phyloP scores from a whole-genome alignment of 768 basidiomycete genomes.

The Boletus fagicola region DNA sequence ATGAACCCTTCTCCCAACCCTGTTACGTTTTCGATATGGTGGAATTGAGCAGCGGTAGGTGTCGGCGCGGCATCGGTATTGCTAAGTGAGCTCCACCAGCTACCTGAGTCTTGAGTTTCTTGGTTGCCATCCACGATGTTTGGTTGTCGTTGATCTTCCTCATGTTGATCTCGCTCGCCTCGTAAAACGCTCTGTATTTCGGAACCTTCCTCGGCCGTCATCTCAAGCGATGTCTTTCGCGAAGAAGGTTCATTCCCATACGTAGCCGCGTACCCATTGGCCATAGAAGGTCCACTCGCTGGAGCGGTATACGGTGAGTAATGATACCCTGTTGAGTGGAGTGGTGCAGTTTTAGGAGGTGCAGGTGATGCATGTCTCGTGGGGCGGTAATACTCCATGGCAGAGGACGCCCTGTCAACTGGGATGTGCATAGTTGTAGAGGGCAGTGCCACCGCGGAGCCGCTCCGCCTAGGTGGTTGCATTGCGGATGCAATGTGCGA shows the following conservation, averaged over 20 bases:
- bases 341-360: constrained; percentile 53
- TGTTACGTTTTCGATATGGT: constrained; percentile 46
- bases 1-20: constrained; percentile 63
- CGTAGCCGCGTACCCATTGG: constrained; percentile 39
- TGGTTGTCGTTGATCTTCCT: constrained; percentile 4
- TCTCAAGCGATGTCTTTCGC: constrained; percentile 32
- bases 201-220: constrained; percentile 27
- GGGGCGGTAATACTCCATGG: constrained; percentile 66
- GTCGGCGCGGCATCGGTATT: constrained; percentile 47
- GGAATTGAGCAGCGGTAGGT: constrained; percentile 69
- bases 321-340: constrained; percentile 37
- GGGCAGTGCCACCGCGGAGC: constrained; percentile 65
- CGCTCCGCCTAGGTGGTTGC: constrained; percentile 55
- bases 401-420: constrained; percentile 74
- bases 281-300: constrained; percentile 25
- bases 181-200: constrained; percentile 7
- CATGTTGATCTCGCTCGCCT: constrained; percentile 5
- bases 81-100: constrained; percentile 63
- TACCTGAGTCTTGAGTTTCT: constrained; percentile 39
- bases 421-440: constrained; percentile 46
- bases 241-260: constrained; percentile 33
- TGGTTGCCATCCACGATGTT: constrained; percentile 30
- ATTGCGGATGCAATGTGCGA: constrained; percentile 32
- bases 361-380: constrained; percentile 50
- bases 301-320: constrained; percentile 32